Percentiles rank a stretch among this genome's conserved stretches.
Conservation (phyloP, 306 rosid genomes). For the Spatholobus suberectus region DNA sequence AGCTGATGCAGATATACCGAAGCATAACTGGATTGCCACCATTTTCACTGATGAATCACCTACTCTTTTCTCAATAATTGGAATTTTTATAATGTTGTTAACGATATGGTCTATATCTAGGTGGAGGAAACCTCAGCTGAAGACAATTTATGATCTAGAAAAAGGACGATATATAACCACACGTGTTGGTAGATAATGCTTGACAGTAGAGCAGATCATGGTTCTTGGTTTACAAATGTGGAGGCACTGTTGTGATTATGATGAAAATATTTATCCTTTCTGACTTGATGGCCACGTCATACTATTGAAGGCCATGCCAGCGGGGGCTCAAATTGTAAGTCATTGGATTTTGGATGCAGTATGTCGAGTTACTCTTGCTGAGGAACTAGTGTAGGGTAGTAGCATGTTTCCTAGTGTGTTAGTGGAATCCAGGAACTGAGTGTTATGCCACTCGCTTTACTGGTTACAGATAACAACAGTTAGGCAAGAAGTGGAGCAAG, state of each 20-base stretch:
- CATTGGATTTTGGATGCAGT: slow-evolving; percentile 46
- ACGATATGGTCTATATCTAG: slow-evolving; percentile 83
- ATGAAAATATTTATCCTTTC: slow-evolving; percentile 35
- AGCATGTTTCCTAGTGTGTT: slow-evolving; percentile 42
- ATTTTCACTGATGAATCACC: slow-evolving; percentile 62
- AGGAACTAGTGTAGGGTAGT: slow-evolving; percentile 46
- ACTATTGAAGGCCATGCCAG: slow-evolving; percentile 26
- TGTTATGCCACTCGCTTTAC: slow-evolving; percentile 36
- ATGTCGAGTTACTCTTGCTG: slow-evolving; percentile 39
- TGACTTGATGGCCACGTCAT: slow-evolving; percentile 34
- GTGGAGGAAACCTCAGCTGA: slow-evolving; percentile 90
- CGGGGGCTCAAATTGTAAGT: slow-evolving; percentile 39
- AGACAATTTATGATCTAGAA: slow-evolving; percentile 88
- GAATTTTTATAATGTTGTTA: slow-evolving; percentile 67
- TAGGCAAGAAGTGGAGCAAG: slow-evolving; percentile 38
- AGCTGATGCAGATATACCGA: slow-evolving; percentile 53
- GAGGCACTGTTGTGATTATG: slow-evolving; percentile 38
- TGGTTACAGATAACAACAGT: slow-evolving; percentile 26
- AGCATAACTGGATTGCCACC: slow-evolving; percentile 58
- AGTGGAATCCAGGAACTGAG: slow-evolving; percentile 32
- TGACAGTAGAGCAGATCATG: slow-evolving; percentile 32
- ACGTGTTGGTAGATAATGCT: slow-evolving; percentile 57
- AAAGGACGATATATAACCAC: slow-evolving; percentile 90
- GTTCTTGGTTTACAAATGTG: slow-evolving; percentile 29
- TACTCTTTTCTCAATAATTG: slow-evolving; percentile 61